Evolutionary conservation across 352 stramenopile species (phyloP).

Genomic region (Phytophthora nicotianae): DNA sequence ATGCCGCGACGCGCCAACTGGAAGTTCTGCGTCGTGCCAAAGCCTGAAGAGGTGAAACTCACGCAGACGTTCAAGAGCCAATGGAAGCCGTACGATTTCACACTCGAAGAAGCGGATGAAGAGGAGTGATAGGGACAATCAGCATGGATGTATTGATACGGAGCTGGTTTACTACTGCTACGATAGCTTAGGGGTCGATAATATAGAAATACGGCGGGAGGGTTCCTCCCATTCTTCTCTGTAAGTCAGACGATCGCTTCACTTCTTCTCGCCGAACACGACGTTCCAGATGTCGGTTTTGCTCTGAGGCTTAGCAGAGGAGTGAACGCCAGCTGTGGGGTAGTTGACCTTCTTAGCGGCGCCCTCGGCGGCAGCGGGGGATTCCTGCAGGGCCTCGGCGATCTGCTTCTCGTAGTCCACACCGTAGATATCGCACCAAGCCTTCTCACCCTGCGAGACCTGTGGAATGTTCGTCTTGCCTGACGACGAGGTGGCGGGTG

Average conservation of each 20-base stretch:
- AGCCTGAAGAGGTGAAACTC: constrained; percentile 70
- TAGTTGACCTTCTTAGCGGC: constrained; percentile 38
- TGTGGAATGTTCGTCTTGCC: constrained; percentile 24
- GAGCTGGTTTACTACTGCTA: constrained; percentile 28
- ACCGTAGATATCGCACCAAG: constrained; percentile 80
- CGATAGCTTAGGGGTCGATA: constrained; percentile 40
- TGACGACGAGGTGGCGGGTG: constrained; percentile 17
- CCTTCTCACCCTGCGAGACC: constrained; percentile 59
- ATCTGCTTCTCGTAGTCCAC: constrained; percentile 78
- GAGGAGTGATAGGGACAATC: constrained; percentile 5
- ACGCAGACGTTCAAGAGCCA: constrained; percentile 65
- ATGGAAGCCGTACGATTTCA: constrained; percentile 83
- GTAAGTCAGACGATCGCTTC: constrained; percentile 8
- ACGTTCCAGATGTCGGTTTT: constrained; percentile 62
- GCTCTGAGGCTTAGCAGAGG: constrained; percentile 23
- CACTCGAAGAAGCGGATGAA: constrained; percentile 37
- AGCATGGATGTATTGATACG: constrained; percentile 37
- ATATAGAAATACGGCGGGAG: constrained; percentile 34
- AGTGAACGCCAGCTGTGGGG: constrained; percentile 7
- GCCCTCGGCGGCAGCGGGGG: constrained; percentile 27
- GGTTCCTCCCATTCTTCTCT: neutral
- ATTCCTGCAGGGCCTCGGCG: constrained; percentile 60
- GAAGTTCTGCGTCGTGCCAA: constrained; percentile 85
- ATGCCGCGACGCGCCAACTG: constrained; percentile 75
- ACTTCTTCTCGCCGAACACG: constrained; percentile 47